Evolutionary conservation across 2,329 filamentous ascomycete species (phyloP).

Genomic region (Coniochaeta sp.): DNA sequence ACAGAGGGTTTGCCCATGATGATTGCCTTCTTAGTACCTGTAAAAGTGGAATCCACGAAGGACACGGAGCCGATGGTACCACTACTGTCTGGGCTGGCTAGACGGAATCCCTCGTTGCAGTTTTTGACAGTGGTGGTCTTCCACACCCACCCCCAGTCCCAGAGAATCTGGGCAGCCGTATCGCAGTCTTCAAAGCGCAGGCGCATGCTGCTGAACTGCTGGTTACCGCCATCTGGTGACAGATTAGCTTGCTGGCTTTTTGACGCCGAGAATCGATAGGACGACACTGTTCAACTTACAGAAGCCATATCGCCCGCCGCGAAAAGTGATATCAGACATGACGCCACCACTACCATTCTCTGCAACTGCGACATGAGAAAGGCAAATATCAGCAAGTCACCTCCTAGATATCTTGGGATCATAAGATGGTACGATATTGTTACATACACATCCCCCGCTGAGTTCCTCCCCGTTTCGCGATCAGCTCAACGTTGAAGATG

Average conservation of each 20-base stretch:
- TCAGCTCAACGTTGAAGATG: not conserved
- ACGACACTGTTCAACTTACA: not conserved
- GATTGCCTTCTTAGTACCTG: not conserved
- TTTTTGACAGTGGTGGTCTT: not conserved
- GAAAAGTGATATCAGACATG: not conserved
- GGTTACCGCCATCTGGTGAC: not conserved
- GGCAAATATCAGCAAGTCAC: not conserved
- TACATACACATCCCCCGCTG: not conserved
- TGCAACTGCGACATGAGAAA: not conserved
- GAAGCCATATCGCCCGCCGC: not conserved
- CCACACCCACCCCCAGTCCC: constrained; percentile 2
- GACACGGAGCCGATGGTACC: not conserved
- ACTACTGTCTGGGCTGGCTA: not conserved
- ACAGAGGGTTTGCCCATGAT: not conserved
- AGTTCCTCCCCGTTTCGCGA: not conserved
- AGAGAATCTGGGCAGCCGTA: not conserved
- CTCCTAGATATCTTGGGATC: not conserved
- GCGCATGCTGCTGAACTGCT: not conserved
- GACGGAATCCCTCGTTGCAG: not conserved
- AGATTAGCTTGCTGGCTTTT: not conserved
- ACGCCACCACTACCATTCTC: constrained; percentile 2
- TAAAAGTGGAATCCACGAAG: not conserved
- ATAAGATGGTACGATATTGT: not conserved
- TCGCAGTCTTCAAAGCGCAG: not conserved
- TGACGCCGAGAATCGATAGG: not conserved